Percentiles rank a stretch among this genome's conserved stretches.
phyloP scores from a whole-genome alignment of 73 alveolate genomes.

The Paramecium biaurelia region DNA sequence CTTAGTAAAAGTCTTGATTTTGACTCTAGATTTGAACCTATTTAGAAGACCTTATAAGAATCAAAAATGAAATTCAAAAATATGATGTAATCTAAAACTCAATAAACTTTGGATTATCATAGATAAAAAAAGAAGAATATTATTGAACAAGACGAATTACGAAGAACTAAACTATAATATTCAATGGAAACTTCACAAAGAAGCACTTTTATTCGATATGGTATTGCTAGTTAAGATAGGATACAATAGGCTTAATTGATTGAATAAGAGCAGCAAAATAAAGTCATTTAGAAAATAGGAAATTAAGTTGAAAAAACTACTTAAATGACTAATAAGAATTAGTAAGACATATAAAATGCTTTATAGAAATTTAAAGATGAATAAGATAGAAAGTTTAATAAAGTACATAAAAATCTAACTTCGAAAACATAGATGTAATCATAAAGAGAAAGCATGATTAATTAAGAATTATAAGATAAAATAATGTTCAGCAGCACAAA shows the following conservation, averaged over 20 bases:
- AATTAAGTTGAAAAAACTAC: neutral
- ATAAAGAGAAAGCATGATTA: neutral
- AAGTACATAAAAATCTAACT: neutral
- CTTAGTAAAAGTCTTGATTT: neutral
- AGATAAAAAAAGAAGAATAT: slow-evolving; percentile 6
- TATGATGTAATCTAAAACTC: neutral
- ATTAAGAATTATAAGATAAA: neutral
- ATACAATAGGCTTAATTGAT: neutral
- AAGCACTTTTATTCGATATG: neutral
- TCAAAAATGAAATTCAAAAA: neutral
- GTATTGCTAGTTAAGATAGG: neutral
- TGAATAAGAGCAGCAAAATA: neutral
- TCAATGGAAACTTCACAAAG: neutral
- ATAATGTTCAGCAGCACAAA: neutral
- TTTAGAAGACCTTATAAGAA: neutral
- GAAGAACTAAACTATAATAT: slow-evolving; percentile 3
- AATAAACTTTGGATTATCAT: slow-evolving; percentile 7
- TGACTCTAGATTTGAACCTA: slow-evolving; percentile 11
- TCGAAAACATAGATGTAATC: neutral
- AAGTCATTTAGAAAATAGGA: neutral
- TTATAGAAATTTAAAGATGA: neutral
- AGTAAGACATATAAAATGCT: neutral
- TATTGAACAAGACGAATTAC: neutral
- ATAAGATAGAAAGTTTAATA: neutral
- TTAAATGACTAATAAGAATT: neutral